A percentile compares a stretch with the other conserved stretches of the same genome.
phyloP scores from a whole-genome alignment of 768 basidiomycete species.

The Clavulina sp. region DNA sequence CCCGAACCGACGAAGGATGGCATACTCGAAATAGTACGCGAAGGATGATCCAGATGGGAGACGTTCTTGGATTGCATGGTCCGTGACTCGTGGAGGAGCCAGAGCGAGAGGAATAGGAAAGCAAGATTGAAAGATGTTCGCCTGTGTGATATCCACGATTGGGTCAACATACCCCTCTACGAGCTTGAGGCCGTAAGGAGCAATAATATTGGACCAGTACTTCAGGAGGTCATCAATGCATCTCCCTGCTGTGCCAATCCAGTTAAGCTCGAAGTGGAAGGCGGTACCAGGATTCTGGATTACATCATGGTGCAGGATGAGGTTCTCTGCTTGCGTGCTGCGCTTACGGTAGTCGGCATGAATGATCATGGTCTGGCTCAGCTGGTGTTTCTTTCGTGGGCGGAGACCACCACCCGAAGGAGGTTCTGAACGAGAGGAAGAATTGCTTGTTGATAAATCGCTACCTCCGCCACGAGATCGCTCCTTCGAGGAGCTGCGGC shows the following conservation, averaged over 20 bases:
- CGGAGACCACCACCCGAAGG: not conserved
- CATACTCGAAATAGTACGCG: conserved; percentile 62
- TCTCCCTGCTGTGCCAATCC: conserved; percentile 87
- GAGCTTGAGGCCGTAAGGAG: conserved; percentile 76
- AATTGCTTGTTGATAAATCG: not conserved
- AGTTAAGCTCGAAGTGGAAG: conserved; percentile 94
- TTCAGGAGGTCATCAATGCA: conserved; percentile 79
- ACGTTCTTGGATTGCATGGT: conserved; percentile 47
- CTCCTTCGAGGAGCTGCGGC: too few species aligned
- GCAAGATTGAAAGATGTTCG: conserved; percentile 84
- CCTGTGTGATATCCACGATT: conserved; percentile 68
- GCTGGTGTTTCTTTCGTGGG: conserved; percentile 5
- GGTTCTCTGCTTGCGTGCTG: conserved; percentile 65
- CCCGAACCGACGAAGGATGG: conserved; percentile 53
- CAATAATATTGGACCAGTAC: conserved; percentile 65
- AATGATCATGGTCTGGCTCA: conserved; percentile 83
- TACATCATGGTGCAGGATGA: conserved; percentile 82
- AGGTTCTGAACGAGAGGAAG: not conserved
- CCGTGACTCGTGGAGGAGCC: conserved; percentile 39
- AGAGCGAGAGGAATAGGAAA: conserved; percentile 65
- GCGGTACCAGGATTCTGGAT: conserved; percentile 89
- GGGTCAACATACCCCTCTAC: conserved; percentile 89
- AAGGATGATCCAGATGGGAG: conserved; percentile 50
- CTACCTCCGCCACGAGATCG: not conserved
- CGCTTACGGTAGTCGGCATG: conserved; percentile 60